Evolutionary conservation across 2,329 filamentous ascomycete species (phyloP).

Genomic region (Alternaria longipes): DNA sequence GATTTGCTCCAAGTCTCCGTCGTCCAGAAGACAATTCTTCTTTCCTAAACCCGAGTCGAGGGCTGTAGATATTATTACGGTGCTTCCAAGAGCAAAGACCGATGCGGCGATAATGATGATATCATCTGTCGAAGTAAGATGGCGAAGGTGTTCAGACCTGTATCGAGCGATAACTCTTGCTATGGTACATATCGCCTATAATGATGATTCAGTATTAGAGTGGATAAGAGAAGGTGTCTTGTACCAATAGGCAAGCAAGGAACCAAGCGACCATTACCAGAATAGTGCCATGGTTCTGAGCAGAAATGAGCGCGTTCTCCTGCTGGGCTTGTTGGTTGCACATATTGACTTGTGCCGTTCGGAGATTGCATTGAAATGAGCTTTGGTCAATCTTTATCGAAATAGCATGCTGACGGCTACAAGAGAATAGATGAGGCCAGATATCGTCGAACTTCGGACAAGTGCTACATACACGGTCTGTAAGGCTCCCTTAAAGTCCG

Average conservation of each 20-base stretch:
- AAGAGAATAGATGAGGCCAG: conserved; percentile 18
- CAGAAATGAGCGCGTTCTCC: conserved; percentile 31
- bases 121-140: conserved; percentile 30
- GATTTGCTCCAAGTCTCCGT: conserved; percentile 15
- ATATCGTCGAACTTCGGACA: conserved; percentile 20
- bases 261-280: conserved; percentile 41
- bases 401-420: conserved; percentile 17
- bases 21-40: conserved; percentile 21
- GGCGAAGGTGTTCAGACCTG: conserved; percentile 18
- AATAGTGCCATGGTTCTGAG: conserved; percentile 37
- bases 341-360: conserved; percentile 21
- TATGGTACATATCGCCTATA: conserved; percentile 31
- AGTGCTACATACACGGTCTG: conserved; percentile 18
- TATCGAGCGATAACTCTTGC: conserved; percentile 29
- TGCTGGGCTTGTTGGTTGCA: conserved; percentile 21
- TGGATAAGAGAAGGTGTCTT: neutral
- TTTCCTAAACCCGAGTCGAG: conserved; percentile 33
- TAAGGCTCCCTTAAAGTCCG: conserved; percentile 26
- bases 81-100: conserved; percentile 35
- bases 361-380: conserved; percentile 33
- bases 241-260: conserved; percentile 35
- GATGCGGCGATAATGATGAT: conserved; percentile 29
- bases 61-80: conserved; percentile 32
- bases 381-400: conserved; percentile 28
- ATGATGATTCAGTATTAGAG: conserved; percentile 9